These are phyloP conservation scores for Candida hungchunana DNA, from an alignment of 805 yeast species.

Conservation along the genomic window DNA sequence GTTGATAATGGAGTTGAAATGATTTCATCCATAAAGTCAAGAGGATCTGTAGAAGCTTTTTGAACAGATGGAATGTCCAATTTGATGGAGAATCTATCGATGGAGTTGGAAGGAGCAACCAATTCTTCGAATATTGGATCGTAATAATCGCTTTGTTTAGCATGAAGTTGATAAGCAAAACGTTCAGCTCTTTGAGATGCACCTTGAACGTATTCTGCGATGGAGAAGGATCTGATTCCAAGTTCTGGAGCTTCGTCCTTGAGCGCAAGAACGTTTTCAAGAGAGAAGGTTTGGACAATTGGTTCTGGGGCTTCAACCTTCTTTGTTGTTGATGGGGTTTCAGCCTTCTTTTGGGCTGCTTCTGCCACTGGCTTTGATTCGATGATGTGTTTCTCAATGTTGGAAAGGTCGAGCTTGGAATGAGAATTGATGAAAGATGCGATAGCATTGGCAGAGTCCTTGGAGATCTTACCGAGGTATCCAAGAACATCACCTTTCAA, in stretches of 20 bases:
- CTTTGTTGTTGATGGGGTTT: conserved; percentile 10
- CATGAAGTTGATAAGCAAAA: conserved; percentile 37
- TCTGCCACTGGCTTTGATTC: conserved; percentile 27
- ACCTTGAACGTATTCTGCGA: conserved; percentile 32
- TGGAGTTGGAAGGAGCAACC: conserved; percentile 39
- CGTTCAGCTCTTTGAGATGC: conserved; percentile 45
- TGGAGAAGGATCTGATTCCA: conserved; percentile 18
- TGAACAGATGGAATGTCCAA: conserved; percentile 24
- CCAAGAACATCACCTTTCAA: conserved; percentile 91
- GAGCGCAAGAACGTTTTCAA: conserved; percentile 25
- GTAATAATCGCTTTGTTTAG: conserved; percentile 41
- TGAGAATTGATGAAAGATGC: conserved; percentile 51
- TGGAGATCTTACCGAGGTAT: conserved; percentile 66
- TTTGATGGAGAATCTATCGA: conserved; percentile 41
- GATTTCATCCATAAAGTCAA: conserved; percentile 27
- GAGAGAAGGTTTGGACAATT: conserved; percentile 29
- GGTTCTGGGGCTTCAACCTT: conserved; percentile 34
- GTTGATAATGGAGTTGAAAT: conserved; percentile 20
- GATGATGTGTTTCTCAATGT: conserved; percentile 41
- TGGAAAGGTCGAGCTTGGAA: conserved; percentile 67
- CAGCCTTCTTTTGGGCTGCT: conserved; percentile 15
- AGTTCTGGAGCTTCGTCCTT: conserved; percentile 29
- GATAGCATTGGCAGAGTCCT: conserved; percentile 48
- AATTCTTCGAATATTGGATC: conserved; percentile 61
- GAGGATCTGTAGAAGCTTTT: conserved; percentile 17